Evolutionary conservation across 2,329 filamentous ascomycete species (phyloP), one percentile per base, ranked within the genome.

Genomic region (Trichoderma hamatum): DNA sequence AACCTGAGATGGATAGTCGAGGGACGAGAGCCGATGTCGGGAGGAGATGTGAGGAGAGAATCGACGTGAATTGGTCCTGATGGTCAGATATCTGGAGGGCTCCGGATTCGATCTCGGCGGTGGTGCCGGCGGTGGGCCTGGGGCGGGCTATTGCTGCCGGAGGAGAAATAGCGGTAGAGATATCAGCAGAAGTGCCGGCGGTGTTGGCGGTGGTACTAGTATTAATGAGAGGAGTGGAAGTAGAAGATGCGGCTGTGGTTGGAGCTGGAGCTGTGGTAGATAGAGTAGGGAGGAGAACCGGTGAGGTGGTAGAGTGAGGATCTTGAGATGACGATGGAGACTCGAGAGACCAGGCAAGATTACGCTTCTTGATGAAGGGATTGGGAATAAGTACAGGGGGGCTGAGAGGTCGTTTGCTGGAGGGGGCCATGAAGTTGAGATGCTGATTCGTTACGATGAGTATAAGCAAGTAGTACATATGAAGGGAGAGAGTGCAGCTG

Each of bases 311-410:
- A 54, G 71, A 59, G n/a, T 72, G 26, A 19, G 24, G 61, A 43
- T 9, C 21, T 32, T 34, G 24, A 19, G 68, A 67, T 26, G 49
- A 69, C 11, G 49, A 36, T 26, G 63, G 62, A 39, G 63, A 55
- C 32, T 70, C 55, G 13, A 83, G 72, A 6, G 76, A 80, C 83
- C 83, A 85, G 72, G 79, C 72, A 6, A 84, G 76, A 70, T 85
- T 84, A 26, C 77, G 76, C 70, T 80, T 83, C 74, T 85, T 85
- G 70, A 84, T 80, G 69, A 83, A 82, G 0, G 83, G 82, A 62
- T 84, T 84, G 2, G 79, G 70, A 10, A 84, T 80, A 62, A 84
- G 72, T 26, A 77, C 77, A 26, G 73, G 71, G 2, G 78, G 77
- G 66, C 77, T 79, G 30, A 69, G 68, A 24, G 72, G 73, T 24